A percentile compares a stretch with the other conserved stretches of the same genome.
Evolutionary conservation across 495 filamentous ascomycete species (phyloP).

Genomic region (Xylaria nigripes): DNA sequence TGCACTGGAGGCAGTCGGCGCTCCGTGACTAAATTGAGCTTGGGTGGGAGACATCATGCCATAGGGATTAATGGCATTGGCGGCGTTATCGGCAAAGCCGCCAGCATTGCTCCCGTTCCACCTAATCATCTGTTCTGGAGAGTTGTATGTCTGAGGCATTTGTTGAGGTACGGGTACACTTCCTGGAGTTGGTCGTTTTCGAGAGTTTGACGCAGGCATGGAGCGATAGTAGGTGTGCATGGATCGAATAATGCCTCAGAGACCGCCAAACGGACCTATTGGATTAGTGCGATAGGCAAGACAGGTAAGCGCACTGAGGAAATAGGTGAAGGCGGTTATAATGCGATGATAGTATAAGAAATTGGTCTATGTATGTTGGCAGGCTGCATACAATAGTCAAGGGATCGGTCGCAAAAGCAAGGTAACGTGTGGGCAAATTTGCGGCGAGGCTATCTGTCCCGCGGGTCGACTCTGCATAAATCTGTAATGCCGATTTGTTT

Average conservation of each 20-base stretch:
- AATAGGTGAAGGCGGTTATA: not conserved
- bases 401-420: not conserved
- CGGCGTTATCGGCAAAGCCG: conserved; percentile 27
- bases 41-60: conserved; percentile 34
- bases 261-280: not conserved
- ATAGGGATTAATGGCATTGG: conserved; percentile 30
- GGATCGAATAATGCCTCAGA: conserved; percentile 9
- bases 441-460: conserved; percentile 1
- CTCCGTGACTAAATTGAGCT: conserved; percentile 30
- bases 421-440: conserved; percentile 3
- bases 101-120: conserved; percentile 33
- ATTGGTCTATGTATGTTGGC: not conserved
- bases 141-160: conserved; percentile 36
- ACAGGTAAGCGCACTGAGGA: not conserved
- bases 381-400: not conserved
- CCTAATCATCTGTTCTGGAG: conserved; percentile 33
- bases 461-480: conserved; percentile 1
- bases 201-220: conserved; percentile 46
- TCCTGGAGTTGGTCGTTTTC: conserved; percentile 72
- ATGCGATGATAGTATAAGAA: not conserved
- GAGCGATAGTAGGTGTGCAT: conserved; percentile 29
- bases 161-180: conserved; percentile 42
- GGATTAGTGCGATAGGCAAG: not conserved
- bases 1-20: conserved; percentile 48
- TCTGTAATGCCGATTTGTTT: not conserved